phyloP scores from a whole-genome alignment of 495 filamentous ascomycete genomes.

The Podospora fimiseda region DNA sequence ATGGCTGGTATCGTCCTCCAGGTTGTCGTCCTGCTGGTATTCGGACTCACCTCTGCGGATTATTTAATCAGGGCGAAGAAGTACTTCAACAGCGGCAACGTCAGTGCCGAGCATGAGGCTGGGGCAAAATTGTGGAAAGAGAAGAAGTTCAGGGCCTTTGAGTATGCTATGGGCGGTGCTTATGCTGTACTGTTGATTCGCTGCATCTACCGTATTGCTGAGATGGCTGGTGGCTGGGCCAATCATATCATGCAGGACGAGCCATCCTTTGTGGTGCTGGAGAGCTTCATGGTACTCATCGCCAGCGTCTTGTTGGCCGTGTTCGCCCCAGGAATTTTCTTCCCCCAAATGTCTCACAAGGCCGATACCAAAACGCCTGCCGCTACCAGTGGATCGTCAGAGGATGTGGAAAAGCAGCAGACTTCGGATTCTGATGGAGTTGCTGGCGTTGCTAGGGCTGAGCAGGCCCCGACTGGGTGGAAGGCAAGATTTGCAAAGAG shows the following conservation, averaged over 20 bases:
- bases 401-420: slow-evolving; percentile 1
- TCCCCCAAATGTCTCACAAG: slow-evolving; percentile 33
- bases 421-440: slow-evolving; percentile 3
- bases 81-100: slow-evolving; percentile 31
- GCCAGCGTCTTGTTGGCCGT: slow-evolving; percentile 29
- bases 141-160: slow-evolving; percentile 47
- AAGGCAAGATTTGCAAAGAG: neutral
- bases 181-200: slow-evolving; percentile 57
- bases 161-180: slow-evolving; percentile 45
- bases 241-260: slow-evolving; percentile 62
- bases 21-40: slow-evolving; percentile 55
- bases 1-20: slow-evolving; percentile 67
- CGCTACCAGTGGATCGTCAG: neutral
- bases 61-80: slow-evolving; percentile 39
- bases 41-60: slow-evolving; percentile 42
- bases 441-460: neutral
- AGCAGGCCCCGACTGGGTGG: neutral
- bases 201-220: slow-evolving; percentile 63
- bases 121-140: slow-evolving; percentile 27
- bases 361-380: neutral
- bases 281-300: slow-evolving; percentile 41
- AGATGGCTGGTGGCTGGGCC: slow-evolving; percentile 65
- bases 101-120: slow-evolving; percentile 9
- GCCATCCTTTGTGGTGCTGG: slow-evolving; percentile 55
- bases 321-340: slow-evolving; percentile 35